phyloP scores from a whole-genome alignment of 2,329 filamentous ascomycete species.

The Fusarium camptoceras region DNA sequence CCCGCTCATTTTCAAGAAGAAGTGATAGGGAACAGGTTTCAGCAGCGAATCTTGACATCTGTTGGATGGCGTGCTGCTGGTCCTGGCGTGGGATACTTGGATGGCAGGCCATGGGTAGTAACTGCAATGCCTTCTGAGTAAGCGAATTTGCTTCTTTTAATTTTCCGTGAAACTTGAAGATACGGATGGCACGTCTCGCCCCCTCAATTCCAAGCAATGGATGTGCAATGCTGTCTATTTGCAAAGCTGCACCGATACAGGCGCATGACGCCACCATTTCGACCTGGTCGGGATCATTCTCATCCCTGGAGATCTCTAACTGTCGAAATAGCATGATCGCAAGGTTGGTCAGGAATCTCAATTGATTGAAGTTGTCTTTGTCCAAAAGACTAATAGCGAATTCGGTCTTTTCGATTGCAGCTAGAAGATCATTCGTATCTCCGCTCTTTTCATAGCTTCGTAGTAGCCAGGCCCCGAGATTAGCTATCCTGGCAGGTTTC shows the following conservation, averaged over 20 bases:
- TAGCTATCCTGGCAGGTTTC: not conserved
- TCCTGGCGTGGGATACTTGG: not conserved
- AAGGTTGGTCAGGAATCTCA: not conserved
- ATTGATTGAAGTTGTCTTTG: not conserved
- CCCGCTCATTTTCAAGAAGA: no score
- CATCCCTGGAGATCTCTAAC: not conserved
- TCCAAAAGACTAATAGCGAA: not conserved
- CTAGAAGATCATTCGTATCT: not conserved
- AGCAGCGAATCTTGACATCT: no score
- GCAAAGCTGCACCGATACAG: not conserved
- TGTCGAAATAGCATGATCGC: not conserved
- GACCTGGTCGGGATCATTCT: not conserved
- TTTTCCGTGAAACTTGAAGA: not conserved
- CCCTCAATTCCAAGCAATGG: not conserved
- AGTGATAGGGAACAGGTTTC: no score
- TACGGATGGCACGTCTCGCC: not conserved
- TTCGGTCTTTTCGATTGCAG: not conserved
- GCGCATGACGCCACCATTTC: not conserved
- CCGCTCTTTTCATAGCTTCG: not conserved
- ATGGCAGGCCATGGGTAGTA: not conserved
- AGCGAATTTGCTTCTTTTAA: not conserved
- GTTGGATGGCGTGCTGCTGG: not conserved
- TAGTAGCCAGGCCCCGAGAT: not conserved
- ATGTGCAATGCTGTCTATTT: not conserved
- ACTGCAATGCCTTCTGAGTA: not conserved